phyloP scores from a whole-genome alignment of 2,329 filamentous ascomycete species.

The Ramichloridium luteum region DNA sequence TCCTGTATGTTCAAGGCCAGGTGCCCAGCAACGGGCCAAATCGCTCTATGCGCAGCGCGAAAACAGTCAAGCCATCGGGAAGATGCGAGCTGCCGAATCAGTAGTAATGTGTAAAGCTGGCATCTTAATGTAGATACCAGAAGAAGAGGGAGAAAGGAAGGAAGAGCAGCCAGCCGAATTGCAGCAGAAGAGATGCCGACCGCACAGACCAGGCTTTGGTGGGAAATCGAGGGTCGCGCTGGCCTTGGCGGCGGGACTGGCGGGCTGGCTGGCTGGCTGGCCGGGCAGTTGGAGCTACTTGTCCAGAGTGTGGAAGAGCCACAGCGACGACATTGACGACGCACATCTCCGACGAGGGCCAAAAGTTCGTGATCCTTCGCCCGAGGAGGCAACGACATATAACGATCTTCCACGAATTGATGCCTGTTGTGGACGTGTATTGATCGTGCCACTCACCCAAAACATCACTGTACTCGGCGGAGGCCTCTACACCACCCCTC shows the following conservation, averaged over 20 bases:
- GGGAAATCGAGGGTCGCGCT: neutral
- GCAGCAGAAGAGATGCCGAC: too few species aligned
- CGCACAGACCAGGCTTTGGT: neutral
- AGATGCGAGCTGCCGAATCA: constrained; percentile 43
- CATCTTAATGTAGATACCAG: constrained; percentile 34
- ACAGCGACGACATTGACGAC: neutral
- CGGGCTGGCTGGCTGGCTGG: constrained; percentile 1
- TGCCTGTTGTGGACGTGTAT: too few species aligned
- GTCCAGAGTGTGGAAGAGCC: too few species aligned
- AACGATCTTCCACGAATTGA: too few species aligned
- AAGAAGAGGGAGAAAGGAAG: constrained; percentile 26
- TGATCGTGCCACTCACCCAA: too few species aligned
- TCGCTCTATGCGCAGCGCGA: constrained; percentile 57
- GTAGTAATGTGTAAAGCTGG: constrained; percentile 47
- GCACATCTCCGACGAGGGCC: too few species aligned
- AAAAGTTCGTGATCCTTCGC: too few species aligned
- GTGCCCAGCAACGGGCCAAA: constrained; percentile 58
- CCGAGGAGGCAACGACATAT: too few species aligned
- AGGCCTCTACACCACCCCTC: too few species aligned
- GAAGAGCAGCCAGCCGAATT: too few species aligned
- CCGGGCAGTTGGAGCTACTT: neutral
- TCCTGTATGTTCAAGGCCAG: constrained; percentile 53
- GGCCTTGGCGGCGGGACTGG: neutral
- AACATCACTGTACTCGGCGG: too few species aligned
- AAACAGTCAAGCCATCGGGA: constrained; percentile 45